phyloP scores from a whole-genome alignment of 2,329 filamentous ascomycete species.

The Thelonectria discophora region DNA sequence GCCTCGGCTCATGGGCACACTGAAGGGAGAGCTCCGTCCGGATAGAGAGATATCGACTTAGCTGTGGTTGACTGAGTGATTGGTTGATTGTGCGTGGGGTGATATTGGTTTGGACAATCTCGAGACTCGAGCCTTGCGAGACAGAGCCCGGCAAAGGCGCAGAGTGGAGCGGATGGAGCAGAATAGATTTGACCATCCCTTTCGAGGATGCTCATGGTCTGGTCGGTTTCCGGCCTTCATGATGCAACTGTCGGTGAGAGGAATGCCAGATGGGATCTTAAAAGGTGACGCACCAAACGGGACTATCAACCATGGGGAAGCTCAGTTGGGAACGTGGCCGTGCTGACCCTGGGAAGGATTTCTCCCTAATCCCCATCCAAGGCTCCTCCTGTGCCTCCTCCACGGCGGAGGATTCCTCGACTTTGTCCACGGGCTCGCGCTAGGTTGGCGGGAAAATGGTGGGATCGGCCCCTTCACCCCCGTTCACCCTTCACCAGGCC shows the following conservation, averaged over 20 bases:
- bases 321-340: neutral
- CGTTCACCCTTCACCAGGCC: neutral
- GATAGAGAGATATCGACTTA: neutral
- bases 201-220: neutral
- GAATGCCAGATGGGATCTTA: neutral
- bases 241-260: neutral
- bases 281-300: neutral
- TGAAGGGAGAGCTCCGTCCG: neutral
- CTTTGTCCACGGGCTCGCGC: slow-evolving; percentile 7
- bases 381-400: neutral
- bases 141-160: neutral
- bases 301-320: slow-evolving; percentile 1
- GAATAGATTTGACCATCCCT: neutral
- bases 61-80: slow-evolving; percentile 1
- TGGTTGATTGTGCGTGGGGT: slow-evolving; percentile 2
- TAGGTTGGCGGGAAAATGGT: slow-evolving; percentile 20
- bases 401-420: slow-evolving; percentile 11
- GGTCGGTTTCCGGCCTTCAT: neutral
- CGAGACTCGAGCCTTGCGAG: neutral
- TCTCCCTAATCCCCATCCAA: neutral
- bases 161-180: slow-evolving; percentile 3
- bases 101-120: neutral
- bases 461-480: slow-evolving; percentile 6
- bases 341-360: neutral
- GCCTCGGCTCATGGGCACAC: neutral